A percentile compares a stretch with the other conserved stretches of the same genome.
These are phyloP conservation scores for Spizellomyces sp. DNA, from an alignment of 192 early-diverging fungal genomes.

Conservation along the genomic window DNA sequence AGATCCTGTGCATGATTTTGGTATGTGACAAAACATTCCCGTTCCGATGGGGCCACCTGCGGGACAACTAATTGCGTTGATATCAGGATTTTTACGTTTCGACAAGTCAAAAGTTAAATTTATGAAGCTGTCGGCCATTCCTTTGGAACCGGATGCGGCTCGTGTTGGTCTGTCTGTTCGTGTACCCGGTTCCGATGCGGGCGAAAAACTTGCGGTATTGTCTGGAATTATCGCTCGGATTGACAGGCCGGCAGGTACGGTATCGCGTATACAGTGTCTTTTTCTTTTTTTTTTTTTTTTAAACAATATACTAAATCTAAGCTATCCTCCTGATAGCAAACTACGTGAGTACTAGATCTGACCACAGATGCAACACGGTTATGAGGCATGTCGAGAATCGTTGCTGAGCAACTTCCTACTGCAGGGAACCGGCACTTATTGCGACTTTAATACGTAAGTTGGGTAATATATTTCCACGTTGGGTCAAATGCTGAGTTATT, in stretches of 20 bases:
- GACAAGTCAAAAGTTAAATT: conserved; percentile 70
- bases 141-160: conserved; percentile 59
- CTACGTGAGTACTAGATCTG: conserved; percentile 4
- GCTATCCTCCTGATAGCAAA: not conserved
- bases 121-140: conserved; percentile 52
- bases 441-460: conserved; percentile 37
- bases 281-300: not conserved
- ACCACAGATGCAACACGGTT: too few relatives aligned
- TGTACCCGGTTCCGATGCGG: conserved; percentile 47
- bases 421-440: conserved; percentile 39
- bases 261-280: not conserved
- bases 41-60: not conserved
- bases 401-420: too few relatives aligned
- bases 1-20: conserved; percentile 73
- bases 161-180: conserved; percentile 75
- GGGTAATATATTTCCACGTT: conserved; percentile 1
- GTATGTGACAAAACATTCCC: conserved; percentile 16
- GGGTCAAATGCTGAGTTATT: not conserved
- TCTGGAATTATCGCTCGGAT: conserved; percentile 38
- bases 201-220: conserved; percentile 36
- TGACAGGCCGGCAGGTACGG: conserved; percentile 29
- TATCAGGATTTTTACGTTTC: conserved; percentile 61
- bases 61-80: not conserved
- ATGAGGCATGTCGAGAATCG: too few relatives aligned
- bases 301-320: not conserved